Evolutionary conservation across 192 early-diverging fungal species (phyloP), one percentile per base, ranked within the genome.

Genomic region (Haplosporangium gracile): DNA sequence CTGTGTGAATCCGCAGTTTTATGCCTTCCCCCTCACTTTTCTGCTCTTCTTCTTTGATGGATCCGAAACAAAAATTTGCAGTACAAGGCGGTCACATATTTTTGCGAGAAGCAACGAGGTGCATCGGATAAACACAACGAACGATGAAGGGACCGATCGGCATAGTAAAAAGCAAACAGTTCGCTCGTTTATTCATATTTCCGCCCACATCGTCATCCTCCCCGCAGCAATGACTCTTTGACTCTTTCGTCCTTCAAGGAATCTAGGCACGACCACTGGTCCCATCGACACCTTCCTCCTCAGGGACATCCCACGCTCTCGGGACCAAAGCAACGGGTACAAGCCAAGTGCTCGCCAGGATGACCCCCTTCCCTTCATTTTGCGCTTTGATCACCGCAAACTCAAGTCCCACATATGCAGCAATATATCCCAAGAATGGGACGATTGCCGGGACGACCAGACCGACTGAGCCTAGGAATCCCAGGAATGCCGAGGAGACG

Each of bases 371-470:
- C 24, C 89, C 89, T 20, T 78, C 72, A 57, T 89, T 88, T 63
- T 89, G 89, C 8, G 85, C 75, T 57, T 89, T 89, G 53, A 89
- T 89, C 29, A 89, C 75, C 6, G 85, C 80, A 70, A 89, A 89
- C 63, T 89, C 82, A 1, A 89, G 76, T 9, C 89, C 85, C 5
- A 89, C 89, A 79, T 87, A 89, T 15, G 89, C 89, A 8, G 89
- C 82, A 80, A 89, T 89, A 24, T 88, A 89, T 0, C 89, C 89
- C 18, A 87, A 76, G 51, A 88, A 89, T 0, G 89, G 89, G n/a
- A 83, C 79, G 20, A 89, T 85, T 0, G 89, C 81, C 9, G 82
- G 70, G 1, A 87, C 89, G 18, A 81, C 81, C 20, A 87, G 55
- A 32, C 82, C 89, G 26, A 86, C 84, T 29, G 84, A 86, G 26